Evolutionary conservation across 352 stramenopile species (phyloP), one percentile per base, ranked within the genome.

Genomic region (Phytophthora parvispora): DNA sequence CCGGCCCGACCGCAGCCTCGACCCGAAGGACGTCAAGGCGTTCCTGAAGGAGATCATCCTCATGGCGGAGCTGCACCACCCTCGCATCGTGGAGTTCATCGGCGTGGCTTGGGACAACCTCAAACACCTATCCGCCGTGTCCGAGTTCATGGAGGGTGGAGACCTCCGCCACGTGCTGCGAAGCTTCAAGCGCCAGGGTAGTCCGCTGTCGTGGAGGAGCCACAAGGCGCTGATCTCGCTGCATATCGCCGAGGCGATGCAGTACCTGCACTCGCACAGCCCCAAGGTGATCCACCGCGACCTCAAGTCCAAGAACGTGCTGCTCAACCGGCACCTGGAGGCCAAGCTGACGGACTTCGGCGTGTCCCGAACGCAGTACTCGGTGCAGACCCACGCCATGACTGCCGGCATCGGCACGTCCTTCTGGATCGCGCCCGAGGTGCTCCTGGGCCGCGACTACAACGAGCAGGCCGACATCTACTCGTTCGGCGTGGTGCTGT

Each of bases 291-390:
- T 84, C 20, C 76, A 84, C 29, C 76, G 76, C 2, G 76, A 81
- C 47, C 45, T 79, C 24, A 79, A 79, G 58, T 79, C 72, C 54
- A 75, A 75, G 34, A 81, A 81, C 43, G 74, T 81, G 34, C 78
- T 86, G 31, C 68, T 90, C 6, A 90, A 85, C 60, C 65, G 63
- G 34, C 69, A 87, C 10, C 55, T 89, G 22, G 71, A 89, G 25
- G 83, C 83, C 1, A 93, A 93, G 43, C 59, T 93, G 34, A 93
- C 77, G 34, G 85, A 93, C 68, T 93, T 93, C 70, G 83, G 83
- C 7, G 74, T 86, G 25, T 84, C 77, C 22, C 71, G 80, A 7
- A 61, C 77, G 34, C 69, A 70, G 27, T 67, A 77, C 53, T 56
- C 64, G 18, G 59, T 77, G n/a, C 57, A 82, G 38, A 82, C 66